A percentile compares a stretch with the other conserved stretches of the same genome.
These are phyloP conservation scores for Yamadazyma triangularis DNA, from an alignment of 1,139 yeast genomes.

Conservation along the genomic window DNA sequence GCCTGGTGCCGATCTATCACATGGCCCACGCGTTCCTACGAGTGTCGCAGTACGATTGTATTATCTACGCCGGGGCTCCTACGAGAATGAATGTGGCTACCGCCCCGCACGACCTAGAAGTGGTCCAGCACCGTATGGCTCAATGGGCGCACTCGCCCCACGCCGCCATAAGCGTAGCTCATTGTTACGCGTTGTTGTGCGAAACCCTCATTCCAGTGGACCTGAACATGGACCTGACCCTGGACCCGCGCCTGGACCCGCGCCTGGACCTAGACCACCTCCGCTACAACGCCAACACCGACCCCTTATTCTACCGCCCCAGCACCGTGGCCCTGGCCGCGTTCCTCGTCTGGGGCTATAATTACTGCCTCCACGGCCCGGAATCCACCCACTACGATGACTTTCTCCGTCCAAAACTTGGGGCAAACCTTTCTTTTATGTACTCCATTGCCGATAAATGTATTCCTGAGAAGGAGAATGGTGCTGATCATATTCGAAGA, in stretches of 20 bases:
- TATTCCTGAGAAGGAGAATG: slow-evolving; percentile 25
- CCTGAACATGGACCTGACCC: too few species aligned
- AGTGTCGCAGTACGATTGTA: slow-evolving; percentile 65
- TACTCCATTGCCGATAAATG: slow-evolving; percentile 5
- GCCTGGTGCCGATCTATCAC: too few species aligned
- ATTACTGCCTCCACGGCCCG: slow-evolving; percentile 49
- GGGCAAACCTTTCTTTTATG: neutral
- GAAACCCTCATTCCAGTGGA: too few species aligned
- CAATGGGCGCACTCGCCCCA: slow-evolving; percentile 35
- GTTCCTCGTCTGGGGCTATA: slow-evolving; percentile 55
- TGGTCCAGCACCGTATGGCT: slow-evolving; percentile 43
- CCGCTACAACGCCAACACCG: slow-evolving; percentile 44
- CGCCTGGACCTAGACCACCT: slow-evolving; percentile 20
- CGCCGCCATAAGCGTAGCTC: slow-evolving; percentile 39
- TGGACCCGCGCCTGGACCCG: slow-evolving; percentile 42
- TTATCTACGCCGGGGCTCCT: slow-evolving; percentile 72
- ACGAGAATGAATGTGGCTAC: slow-evolving; percentile 68
- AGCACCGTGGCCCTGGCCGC: slow-evolving; percentile 50
- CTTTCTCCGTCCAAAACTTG: neutral
- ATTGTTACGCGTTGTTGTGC: slow-evolving; percentile 53
- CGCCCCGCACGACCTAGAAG: slow-evolving; percentile 41
- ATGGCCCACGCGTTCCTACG: slow-evolving; percentile 61
- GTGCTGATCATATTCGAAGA: slow-evolving; percentile 29
- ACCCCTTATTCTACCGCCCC: slow-evolving; percentile 51
- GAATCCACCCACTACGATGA: slow-evolving; percentile 30